phyloP scores from a whole-genome alignment of 805 yeast genomes.

The Schwanniomyces yamadae region DNA sequence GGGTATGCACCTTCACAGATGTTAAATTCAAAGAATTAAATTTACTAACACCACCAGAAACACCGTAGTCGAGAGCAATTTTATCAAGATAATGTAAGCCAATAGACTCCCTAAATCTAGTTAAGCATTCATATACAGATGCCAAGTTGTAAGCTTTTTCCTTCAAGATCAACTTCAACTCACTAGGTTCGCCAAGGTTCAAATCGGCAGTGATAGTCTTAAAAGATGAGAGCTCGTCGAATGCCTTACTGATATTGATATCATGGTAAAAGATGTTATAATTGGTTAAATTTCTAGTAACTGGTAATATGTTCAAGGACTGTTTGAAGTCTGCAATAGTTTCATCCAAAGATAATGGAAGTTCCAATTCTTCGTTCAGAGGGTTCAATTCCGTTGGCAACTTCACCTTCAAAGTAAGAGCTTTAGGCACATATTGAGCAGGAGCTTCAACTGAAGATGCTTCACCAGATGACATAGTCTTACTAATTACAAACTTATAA shows the following conservation, averaged over 20 bases:
- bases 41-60: slow-evolving; percentile 50
- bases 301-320: slow-evolving; percentile 55
- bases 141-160: slow-evolving; percentile 61
- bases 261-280: slow-evolving; percentile 47
- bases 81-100: slow-evolving; percentile 52
- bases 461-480: slow-evolving; percentile 8
- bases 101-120: slow-evolving; percentile 59
- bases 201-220: slow-evolving; percentile 20
- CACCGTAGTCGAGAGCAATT: slow-evolving; percentile 39
- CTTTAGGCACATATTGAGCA: slow-evolving; percentile 13
- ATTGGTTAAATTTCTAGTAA: slow-evolving; percentile 59
- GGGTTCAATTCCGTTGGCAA: slow-evolving; percentile 10
- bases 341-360: slow-evolving; percentile 41
- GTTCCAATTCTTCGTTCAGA: slow-evolving; percentile 21
- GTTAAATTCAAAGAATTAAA: slow-evolving; percentile 42
- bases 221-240: slow-evolving; percentile 29
- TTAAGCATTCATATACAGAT: slow-evolving; percentile 60
- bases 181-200: slow-evolving; percentile 16
- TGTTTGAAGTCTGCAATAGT: slow-evolving; percentile 57
- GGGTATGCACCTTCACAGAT: slow-evolving; percentile 20
- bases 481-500: no score
- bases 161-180: slow-evolving; percentile 44
- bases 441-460: slow-evolving; percentile 11
- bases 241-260: slow-evolving; percentile 24
- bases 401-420: slow-evolving; percentile 21